Conservation (phyloP, 805 yeast species). For the Saccharomycopsis sp. region DNA sequence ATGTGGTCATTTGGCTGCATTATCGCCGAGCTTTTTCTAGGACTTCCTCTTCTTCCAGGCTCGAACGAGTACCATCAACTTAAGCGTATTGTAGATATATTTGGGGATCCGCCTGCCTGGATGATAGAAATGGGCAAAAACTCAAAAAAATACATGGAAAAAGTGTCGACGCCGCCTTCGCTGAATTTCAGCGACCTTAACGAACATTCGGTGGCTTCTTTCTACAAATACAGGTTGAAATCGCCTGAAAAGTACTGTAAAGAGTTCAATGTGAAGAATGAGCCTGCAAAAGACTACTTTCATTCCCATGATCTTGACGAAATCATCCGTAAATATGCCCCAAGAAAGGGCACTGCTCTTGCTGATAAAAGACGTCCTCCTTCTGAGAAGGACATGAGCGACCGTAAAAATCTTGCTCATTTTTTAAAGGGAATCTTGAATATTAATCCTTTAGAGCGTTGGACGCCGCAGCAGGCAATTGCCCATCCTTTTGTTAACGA, state of each 20-base stretch:
- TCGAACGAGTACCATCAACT: constrained; percentile 89
- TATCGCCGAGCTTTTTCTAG: constrained; percentile 82
- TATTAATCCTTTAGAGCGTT: constrained; percentile 85
- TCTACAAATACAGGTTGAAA: constrained; percentile 34
- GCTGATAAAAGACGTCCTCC: constrained; percentile 15
- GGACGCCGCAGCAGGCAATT: constrained; percentile 95
- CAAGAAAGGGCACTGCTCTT: constrained; percentile 28
- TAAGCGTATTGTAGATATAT: constrained; percentile 69
- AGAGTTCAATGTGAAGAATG: constrained; percentile 44
- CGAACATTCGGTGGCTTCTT: constrained; percentile 3
- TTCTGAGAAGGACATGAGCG: constrained; percentile 65
- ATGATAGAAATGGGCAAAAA: constrained; percentile 95
- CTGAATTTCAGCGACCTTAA: constrained; percentile 25
- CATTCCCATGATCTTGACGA: constrained; percentile 58
- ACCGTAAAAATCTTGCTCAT: constrained; percentile 66
- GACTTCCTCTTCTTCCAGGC: constrained; percentile 93
- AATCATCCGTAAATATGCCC: constrained; percentile 67
- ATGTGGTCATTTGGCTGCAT: constrained; percentile 98
- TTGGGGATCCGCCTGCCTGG: constrained; percentile 89
- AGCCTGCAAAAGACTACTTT: constrained; percentile 82
- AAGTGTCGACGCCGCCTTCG: constrained; percentile 23
- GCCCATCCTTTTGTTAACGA: constrained; percentile 85
- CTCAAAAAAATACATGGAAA: constrained; percentile 60
- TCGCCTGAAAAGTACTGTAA: constrained; percentile 44
- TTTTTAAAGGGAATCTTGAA: constrained; percentile 73